Percentiles rank a stretch among this genome's conserved stretches.
These are phyloP conservation scores for Herpotrichia juniperi DNA, from an alignment of 2,329 filamentous ascomycete genomes.

Conservation along the genomic window DNA sequence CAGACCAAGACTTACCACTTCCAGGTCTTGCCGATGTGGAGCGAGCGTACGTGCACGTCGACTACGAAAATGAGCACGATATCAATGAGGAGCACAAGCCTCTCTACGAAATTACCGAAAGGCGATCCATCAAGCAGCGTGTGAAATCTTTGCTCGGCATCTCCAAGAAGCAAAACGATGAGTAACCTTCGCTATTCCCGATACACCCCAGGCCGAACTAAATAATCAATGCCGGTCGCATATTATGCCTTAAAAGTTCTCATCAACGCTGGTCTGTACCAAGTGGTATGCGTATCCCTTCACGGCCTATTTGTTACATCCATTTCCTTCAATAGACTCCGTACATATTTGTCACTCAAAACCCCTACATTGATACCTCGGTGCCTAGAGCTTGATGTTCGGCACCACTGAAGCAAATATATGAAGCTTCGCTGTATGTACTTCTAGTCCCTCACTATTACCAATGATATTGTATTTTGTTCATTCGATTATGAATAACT, in stretches of 20 bases:
- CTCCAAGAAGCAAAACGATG: conserved; percentile 25
- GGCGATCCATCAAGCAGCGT: conserved; percentile 40
- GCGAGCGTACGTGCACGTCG: conserved; percentile 58
- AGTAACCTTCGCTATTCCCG: not conserved
- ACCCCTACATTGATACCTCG: conserved; percentile 2
- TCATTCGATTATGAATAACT: not conserved
- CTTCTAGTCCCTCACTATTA: conserved; percentile 3
- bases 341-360: not conserved
- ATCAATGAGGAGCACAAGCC: conserved; percentile 48
- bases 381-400: not conserved
- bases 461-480: conserved; percentile 3
- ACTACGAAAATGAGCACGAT: conserved; percentile 51
- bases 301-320: not conserved
- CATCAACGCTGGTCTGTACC: not conserved
- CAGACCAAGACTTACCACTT: conserved; percentile 12
- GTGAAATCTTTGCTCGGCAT: conserved; percentile 31
- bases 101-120: conserved; percentile 41
- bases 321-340: not conserved
- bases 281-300: not conserved
- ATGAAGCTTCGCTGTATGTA: conserved; percentile 9
- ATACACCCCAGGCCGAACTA: not conserved
- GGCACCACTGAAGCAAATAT: conserved; percentile 7
- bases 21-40: conserved; percentile 44
- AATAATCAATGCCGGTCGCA: conserved; percentile 3
- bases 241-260: not conserved